These are phyloP conservation scores for Phanerodontia chrysosporium DNA, from an alignment of 768 basidiomycete genomes.

Conservation along the genomic window DNA sequence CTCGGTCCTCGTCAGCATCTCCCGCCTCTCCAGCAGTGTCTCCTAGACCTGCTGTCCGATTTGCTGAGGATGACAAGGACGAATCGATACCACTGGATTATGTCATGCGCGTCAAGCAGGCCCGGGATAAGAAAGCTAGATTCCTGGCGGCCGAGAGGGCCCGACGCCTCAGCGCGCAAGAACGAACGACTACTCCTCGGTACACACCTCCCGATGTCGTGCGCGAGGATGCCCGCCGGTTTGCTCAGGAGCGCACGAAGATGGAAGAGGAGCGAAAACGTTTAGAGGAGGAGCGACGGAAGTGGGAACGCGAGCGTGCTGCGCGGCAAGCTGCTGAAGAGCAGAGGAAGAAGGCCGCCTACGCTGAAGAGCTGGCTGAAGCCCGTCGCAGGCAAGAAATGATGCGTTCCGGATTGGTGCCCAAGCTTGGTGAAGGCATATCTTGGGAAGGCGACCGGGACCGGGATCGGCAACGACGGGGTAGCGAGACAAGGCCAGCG, in stretches of 20 bases:
- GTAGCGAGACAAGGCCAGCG: slow-evolving; percentile 6
- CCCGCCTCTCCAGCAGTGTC: background rate
- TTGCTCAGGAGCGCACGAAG: slow-evolving; percentile 1
- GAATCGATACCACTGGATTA: slow-evolving; percentile 67
- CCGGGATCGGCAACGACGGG: slow-evolving; percentile 20
- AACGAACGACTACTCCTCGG: background rate
- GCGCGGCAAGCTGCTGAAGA: slow-evolving; percentile 8
- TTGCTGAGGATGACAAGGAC: slow-evolving; percentile 13
- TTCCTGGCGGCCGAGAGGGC: slow-evolving; percentile 52
- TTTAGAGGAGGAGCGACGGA: slow-evolving; percentile 7
- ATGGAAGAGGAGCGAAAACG: slow-evolving; percentile 5
- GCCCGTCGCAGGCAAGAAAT: slow-evolving; percentile 59
- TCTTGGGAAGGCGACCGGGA: slow-evolving; percentile 18
- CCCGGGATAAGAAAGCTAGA: slow-evolving; percentile 66
- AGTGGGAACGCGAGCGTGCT: slow-evolving; percentile 9
- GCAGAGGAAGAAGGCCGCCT: slow-evolving; percentile 26
- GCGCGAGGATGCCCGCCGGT: slow-evolving; percentile 39
- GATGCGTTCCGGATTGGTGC: slow-evolving; percentile 21
- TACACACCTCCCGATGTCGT: background rate
- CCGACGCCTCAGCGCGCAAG: slow-evolving; percentile 13
- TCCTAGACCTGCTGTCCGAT: slow-evolving; percentile 12
- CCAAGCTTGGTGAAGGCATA: slow-evolving; percentile 2
- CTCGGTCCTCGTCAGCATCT: background rate
- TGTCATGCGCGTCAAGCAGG: slow-evolving; percentile 67
- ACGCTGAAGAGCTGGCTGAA: slow-evolving; percentile 57